These are phyloP conservation scores for Acorus calamus DNA, from an alignment of 106 monocot genomes.

Conservation along the genomic window DNA sequence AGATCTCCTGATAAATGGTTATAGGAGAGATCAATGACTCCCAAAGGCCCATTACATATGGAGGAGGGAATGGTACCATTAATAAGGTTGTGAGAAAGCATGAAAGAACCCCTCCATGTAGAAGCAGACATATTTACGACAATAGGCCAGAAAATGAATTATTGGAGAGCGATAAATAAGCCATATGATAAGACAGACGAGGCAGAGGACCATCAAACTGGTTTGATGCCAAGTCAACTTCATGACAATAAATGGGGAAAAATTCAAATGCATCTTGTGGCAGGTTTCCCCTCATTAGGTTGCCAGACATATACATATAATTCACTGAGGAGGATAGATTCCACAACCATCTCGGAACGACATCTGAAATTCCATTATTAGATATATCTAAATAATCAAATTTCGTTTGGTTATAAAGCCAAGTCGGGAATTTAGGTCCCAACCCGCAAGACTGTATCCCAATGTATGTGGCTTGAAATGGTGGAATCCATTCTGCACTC, in stretches of 20 bases:
- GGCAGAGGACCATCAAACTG: not conserved
- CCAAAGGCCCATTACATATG: not conserved
- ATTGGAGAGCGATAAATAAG: too few species aligned
- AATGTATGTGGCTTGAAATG: constrained; percentile 14
- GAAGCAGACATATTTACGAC: too few species aligned
- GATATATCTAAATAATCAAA: constrained; percentile 8
- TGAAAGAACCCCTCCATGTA: too few species aligned
- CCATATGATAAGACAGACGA: too few species aligned
- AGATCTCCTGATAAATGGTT: constrained; percentile 3
- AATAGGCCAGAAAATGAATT: too few species aligned
- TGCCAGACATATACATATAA: not conserved
- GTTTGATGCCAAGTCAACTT: not conserved
- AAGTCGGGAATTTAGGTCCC: constrained; percentile 32
- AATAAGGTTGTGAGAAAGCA: too few species aligned
- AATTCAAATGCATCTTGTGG: too few species aligned
- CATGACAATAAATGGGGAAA: too few species aligned
- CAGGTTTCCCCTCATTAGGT: not conserved
- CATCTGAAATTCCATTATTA: constrained; percentile 19
- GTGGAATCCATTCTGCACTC: constrained; percentile 20
- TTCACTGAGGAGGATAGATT: constrained; percentile 4
- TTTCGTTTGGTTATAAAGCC: constrained; percentile 18
- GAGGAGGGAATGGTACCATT: not conserved
- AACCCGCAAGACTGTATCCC: constrained; percentile 11
- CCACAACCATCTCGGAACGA: constrained; percentile 43
- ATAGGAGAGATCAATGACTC: constrained; percentile 2